phyloP scores from a whole-genome alignment of 768 basidiomycete genomes.

The Gloeopeniophorella convolvens region DNA sequence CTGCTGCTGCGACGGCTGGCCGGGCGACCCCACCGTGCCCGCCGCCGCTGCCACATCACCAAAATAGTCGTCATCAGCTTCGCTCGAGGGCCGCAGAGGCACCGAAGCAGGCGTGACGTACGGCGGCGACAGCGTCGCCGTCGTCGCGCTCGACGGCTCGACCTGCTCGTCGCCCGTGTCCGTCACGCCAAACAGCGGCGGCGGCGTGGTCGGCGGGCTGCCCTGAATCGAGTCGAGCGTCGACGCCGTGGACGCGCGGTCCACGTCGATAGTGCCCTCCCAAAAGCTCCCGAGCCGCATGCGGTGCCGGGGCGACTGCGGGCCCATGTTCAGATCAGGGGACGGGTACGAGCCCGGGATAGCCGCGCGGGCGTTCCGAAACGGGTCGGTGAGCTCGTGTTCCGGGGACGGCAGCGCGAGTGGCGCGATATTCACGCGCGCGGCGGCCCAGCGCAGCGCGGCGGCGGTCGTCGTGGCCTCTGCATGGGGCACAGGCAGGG shows the following conservation, averaged over 20 bases:
- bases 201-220: slow-evolving; percentile 23
- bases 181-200: neutral
- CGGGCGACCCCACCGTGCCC: neutral
- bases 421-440: slow-evolving; percentile 77
- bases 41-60: neutral
- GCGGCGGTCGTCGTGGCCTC: slow-evolving; percentile 68
- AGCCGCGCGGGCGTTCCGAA: slow-evolving; percentile 65
- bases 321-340: slow-evolving; percentile 30
- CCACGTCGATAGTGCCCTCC: slow-evolving; percentile 68
- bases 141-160: slow-evolving; percentile 2
- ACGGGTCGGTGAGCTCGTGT: slow-evolving; percentile 85
- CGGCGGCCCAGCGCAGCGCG: slow-evolving; percentile 80
- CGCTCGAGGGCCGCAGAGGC: slow-evolving; percentile 16
- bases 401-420: slow-evolving; percentile 87
- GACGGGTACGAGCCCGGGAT: slow-evolving; percentile 59
- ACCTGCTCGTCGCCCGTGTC: neutral
- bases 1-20: slow-evolving; percentile 20
- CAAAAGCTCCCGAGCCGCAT: slow-evolving; percentile 64
- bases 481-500: slow-evolving; percentile 33
- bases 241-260: slow-evolving; percentile 25
- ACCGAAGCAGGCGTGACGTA: slow-evolving; percentile 28
- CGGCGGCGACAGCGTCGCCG: slow-evolving; percentile 19
- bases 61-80: slow-evolving; percentile 28
- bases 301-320: slow-evolving; percentile 47
- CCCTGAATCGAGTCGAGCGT: slow-evolving; percentile 27